Evolutionary conservation across 2,329 filamentous ascomycete genomes (phyloP).

Genomic region (Aspergillus pseudoterreus): DNA sequence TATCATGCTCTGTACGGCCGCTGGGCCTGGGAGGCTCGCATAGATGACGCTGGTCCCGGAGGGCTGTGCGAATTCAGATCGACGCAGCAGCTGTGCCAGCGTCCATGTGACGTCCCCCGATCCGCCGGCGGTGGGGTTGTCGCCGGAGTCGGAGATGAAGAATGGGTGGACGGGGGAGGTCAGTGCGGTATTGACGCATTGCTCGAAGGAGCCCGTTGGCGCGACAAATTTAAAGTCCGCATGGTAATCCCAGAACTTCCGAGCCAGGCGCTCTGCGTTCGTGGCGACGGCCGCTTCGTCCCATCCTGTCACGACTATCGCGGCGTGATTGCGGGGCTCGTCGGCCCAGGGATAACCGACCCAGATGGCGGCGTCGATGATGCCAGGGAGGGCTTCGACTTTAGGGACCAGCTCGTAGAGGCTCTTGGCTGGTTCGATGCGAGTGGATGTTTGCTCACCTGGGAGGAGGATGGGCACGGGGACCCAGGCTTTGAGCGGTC

Average conservation of each 20-base stretch:
- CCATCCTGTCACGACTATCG: constrained; percentile 52
- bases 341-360: constrained; percentile 57
- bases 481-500: constrained; percentile 52
- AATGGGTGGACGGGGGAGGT: constrained; percentile 41
- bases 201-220: constrained; percentile 45
- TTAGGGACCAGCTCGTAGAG: constrained; percentile 49
- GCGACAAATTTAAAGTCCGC: constrained; percentile 52
- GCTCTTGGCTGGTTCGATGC: constrained; percentile 50
- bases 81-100: constrained; percentile 42
- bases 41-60: constrained; percentile 48
- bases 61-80: constrained; percentile 42
- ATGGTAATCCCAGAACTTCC: constrained; percentile 47
- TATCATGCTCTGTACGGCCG: constrained; percentile 41
- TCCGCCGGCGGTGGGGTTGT: constrained; percentile 55
- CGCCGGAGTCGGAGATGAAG: constrained; percentile 55
- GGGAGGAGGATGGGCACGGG: constrained; percentile 51
- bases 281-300: constrained; percentile 34
- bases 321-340: constrained; percentile 51
- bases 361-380: constrained; percentile 54
- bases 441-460: constrained; percentile 54
- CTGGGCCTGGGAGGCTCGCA: constrained; percentile 50
- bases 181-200: constrained; percentile 48
- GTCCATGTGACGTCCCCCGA: constrained; percentile 55
- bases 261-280: constrained; percentile 46
- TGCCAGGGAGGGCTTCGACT: constrained; percentile 39